Conservation (phyloP, 257 asterid genomes). For the Rauvolfia tetraphylla region DNA sequence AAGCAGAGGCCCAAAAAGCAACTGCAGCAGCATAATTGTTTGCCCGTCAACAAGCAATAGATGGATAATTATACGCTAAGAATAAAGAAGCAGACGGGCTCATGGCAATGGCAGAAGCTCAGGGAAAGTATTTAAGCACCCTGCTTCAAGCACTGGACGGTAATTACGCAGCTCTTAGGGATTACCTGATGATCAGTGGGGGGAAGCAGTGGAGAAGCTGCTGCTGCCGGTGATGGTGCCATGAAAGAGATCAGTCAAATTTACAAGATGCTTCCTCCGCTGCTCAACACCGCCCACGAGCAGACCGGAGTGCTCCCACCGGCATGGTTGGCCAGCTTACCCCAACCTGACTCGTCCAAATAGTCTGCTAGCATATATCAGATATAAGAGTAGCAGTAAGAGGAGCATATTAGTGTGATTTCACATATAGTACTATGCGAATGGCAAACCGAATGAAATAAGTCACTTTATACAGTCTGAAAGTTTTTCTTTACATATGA, state of each 20-base stretch:
- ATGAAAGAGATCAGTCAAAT: conserved; percentile 5
- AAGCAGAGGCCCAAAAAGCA: conserved; percentile 14
- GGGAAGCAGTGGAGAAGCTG: no score
- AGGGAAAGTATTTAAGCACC: background rate
- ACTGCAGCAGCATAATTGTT: background rate
- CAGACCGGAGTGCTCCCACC: conserved; percentile 13
- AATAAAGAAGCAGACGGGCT: conserved; percentile 13
- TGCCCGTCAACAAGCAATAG: conserved; percentile 1
- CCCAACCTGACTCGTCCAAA: no score
- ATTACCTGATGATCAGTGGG: conserved; percentile 12
- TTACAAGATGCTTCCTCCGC: conserved; percentile 8
- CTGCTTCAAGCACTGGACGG: background rate
- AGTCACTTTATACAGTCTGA: no score
- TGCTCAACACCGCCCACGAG: conserved; percentile 1
- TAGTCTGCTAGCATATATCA: no score
- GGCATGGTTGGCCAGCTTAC: conserved; percentile 7
- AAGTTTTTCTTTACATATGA: no score
- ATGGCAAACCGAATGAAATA: no score
- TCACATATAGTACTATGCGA: no score
- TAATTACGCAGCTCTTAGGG: background rate
- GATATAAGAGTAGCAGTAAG: no score
- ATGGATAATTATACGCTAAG: conserved; percentile 6
- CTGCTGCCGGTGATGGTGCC: background rate
- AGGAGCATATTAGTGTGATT: no score
- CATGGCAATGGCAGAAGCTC: conserved; percentile 12